A percentile compares a stretch with the other conserved stretches of the same genome.
phyloP scores from a whole-genome alignment of 108 stramenopile species.

The Aurantiochytrium sp. region DNA sequence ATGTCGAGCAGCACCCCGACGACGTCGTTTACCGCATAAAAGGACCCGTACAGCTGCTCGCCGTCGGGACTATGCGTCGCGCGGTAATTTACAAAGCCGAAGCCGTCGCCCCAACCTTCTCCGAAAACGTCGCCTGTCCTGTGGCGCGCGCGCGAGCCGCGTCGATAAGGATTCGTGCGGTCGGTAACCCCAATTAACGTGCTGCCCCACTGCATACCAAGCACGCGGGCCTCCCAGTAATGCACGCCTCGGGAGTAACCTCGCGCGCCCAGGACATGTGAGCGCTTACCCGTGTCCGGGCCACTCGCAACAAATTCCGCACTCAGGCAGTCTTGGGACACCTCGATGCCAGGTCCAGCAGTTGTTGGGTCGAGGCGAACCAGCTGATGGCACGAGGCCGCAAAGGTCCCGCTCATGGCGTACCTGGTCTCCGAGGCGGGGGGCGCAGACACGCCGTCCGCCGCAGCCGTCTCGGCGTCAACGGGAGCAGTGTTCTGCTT shows the following conservation, averaged over 20 bases:
- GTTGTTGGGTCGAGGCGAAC: neutral
- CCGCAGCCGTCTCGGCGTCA: no score
- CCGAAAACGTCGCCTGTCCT: neutral
- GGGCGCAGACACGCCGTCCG: no score
- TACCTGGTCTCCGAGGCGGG: neutral
- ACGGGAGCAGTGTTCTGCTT: no score
- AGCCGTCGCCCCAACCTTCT: conserved; percentile 27
- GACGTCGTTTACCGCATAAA: conserved; percentile 33
- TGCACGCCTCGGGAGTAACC: conserved; percentile 44
- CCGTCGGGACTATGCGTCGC: neutral
- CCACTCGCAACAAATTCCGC: neutral
- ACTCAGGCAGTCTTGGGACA: neutral
- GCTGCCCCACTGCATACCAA: conserved; percentile 12
- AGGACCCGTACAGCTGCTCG: conserved; percentile 33
- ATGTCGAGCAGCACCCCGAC: conserved; percentile 40
- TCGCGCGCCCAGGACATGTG: conserved; percentile 29
- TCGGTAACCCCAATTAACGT: neutral
- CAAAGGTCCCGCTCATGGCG: neutral
- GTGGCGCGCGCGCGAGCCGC: neutral
- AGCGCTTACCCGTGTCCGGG: neutral
- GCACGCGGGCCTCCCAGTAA: conserved; percentile 46
- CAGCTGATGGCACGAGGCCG: neutral
- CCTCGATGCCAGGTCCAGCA: neutral
- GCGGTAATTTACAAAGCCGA: conserved; percentile 32
- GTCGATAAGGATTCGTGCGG: neutral